Base-by-base conservation (phyloP, 352 stramenopile genomes). In the Phytophthora litchii region DNA sequence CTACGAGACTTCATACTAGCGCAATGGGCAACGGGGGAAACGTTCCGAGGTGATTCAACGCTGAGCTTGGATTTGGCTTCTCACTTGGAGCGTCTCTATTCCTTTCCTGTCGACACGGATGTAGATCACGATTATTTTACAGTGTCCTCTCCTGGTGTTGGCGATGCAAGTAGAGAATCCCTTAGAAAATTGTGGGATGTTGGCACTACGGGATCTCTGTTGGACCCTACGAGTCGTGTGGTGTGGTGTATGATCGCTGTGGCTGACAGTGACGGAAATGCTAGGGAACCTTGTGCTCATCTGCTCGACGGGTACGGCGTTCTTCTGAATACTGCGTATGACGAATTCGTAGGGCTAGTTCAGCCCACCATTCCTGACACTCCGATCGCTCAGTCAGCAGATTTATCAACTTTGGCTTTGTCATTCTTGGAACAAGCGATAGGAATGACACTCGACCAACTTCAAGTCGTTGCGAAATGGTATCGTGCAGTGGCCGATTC, bases 171-270 rank as follows among this genome's bases (percentile, higher is more conserved):
- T 32, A 46, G 65, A 40, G 3, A 43, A 0, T 64, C 67, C 5
- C 62, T 81, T 10, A 56, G 60, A 16, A 74, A 62, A n/a, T 34
- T 91, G 2, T 91, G 80, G 80, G 60, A 77, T 51, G 54, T 77
- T 7, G 29, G 17, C 1, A 66, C 45, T 0, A 32, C 49, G 4
- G 80, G 76, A 0, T 86, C 80, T 29, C 38, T 91, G 0, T 7
- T 86, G 5, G 76, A 91, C 12, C 80, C 80, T 16, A 40, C 46
- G 16, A 74, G 66, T 10, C 53, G 60, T 3, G 65, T 83, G 0
- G 21, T 83, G 2, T 91, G 80, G 80, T 91, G 80, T 34, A 42
- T 69, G 13, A 47, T 86, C 16, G 32, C 48, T 3, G 45, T 64
- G 7, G 56, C n/a, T 50, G 41, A 50, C 19, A 54, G 62, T 16